A percentile compares a stretch with the other conserved stretches of the same genome.
Conservation (phyloP, 2,329 filamentous ascomycete species). For the Fusarium sp. region DNA sequence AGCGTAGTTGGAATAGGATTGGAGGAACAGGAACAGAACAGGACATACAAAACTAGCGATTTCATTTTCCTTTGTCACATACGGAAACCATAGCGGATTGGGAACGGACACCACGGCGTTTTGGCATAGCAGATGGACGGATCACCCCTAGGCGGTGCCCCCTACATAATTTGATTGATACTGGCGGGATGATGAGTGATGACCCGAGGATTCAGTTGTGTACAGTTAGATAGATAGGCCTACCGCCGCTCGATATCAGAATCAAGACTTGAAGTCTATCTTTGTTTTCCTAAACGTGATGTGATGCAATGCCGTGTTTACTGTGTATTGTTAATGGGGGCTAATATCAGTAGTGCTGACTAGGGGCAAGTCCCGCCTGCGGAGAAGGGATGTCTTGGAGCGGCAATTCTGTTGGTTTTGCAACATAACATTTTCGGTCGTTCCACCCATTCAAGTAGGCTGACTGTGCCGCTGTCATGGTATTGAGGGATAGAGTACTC, state of each 20-base stretch:
- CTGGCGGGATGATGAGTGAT: slow-evolving; percentile 44
- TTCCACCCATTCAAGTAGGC: background rate
- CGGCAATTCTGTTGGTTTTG: background rate
- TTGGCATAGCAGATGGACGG: slow-evolving; percentile 39
- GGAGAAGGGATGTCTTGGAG: background rate
- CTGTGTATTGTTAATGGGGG: background rate
- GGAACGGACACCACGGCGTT: slow-evolving; percentile 40
- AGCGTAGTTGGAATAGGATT: background rate
- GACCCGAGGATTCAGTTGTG: slow-evolving; percentile 43
- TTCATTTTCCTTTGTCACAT: slow-evolving; percentile 39
- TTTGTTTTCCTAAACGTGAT: background rate
- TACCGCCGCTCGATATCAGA: slow-evolving; percentile 43
- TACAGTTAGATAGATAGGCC: slow-evolving; percentile 47
- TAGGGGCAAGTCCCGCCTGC: background rate
- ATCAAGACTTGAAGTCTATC: slow-evolving; percentile 26
- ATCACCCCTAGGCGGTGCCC: slow-evolving; percentile 27
- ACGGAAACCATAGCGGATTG: slow-evolving; percentile 37
- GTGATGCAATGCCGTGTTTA: background rate
- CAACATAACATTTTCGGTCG: background rate
- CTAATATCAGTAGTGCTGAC: background rate
- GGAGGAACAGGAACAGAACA: slow-evolving; percentile 8
- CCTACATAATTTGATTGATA: slow-evolving; percentile 41
- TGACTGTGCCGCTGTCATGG: slow-evolving; percentile 14
- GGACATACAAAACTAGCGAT: slow-evolving; percentile 41
- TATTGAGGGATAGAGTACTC: background rate